Base-by-base conservation (phyloP, 371 early-diverging fungal species). In the Mortierella sp. region DNA sequence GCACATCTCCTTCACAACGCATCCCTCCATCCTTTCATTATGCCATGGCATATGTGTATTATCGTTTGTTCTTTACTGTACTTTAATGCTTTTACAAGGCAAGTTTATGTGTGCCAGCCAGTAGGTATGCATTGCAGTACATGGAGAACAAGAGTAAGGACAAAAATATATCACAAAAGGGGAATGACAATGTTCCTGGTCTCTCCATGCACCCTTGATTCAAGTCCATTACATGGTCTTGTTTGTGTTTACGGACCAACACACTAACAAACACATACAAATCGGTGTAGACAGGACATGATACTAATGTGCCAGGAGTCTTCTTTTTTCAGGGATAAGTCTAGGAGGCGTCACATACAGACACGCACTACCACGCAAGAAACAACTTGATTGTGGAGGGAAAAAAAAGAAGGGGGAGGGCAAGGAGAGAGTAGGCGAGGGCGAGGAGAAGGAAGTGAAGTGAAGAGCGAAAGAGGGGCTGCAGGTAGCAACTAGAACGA, bases 151-250 rank as follows among this genome's bases (percentile, higher is more conserved):
- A 48, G 13, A n/a, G 21, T 8, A 14, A 38, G 42, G 5, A 5
- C 42, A 5, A 31, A 52, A 8, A 73, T 6, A 65, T 10, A 38
- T 21, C 4, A 19, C 26, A 52, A 31, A 24, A 48, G 72, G 50
- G 47, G 48, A 72, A 72, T 47, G 72, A 52, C 31, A 72, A 48
- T 31, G 72, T 71, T 44, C 48, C 28, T 71, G 48, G 72, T 65
- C 38, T 21, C 10, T 65, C 65, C 24, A 38, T 38, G 60, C 19
- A 38, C 38, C 65, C 38, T 65, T 65, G 65, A 38, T 34, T 21
- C 19, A 28, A 60, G 26, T 5, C 60, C 9, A 28, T 31, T 28
- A 0, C 31, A 60, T 16, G 28, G 60, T 60, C 13, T 31, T 0
- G 54, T 60, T 60, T 60, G 31, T 31, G 48, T 48, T 48, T 26